Percentiles rank a stretch among this genome's conserved stretches.
These are phyloP conservation scores for Fusarium equiseti DNA, from an alignment of 2,329 filamentous ascomycete species.

Conservation along the genomic window DNA sequence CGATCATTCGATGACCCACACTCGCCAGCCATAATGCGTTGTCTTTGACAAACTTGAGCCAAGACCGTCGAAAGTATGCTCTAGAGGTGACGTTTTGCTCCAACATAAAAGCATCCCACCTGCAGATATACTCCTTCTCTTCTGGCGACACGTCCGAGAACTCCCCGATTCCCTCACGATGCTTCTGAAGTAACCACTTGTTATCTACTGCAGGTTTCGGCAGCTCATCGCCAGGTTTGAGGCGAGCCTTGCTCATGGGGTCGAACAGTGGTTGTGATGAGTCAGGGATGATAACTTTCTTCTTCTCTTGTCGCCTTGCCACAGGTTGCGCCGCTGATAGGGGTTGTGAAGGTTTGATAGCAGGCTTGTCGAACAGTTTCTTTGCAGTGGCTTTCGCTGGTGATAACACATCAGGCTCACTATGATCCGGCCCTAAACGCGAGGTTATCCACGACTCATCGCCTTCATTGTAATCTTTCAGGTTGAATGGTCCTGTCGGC, in stretches of 20 bases:
- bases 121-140: slow-evolving; percentile 69
- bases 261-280: slow-evolving; percentile 68
- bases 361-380: slow-evolving; percentile 44
- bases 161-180: slow-evolving; percentile 68
- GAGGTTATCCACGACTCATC: slow-evolving; percentile 61
- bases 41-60: slow-evolving; percentile 63
- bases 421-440: slow-evolving; percentile 54
- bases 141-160: slow-evolving; percentile 66
- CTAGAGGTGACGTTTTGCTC: slow-evolving; percentile 63
- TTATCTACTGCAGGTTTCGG: slow-evolving; percentile 60
- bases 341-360: slow-evolving; percentile 25
- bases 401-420: slow-evolving; percentile 45
- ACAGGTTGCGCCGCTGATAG: slow-evolving; percentile 4
- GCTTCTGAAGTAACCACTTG: slow-evolving; percentile 69
- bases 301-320: slow-evolving; percentile 35
- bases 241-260: slow-evolving; percentile 65
- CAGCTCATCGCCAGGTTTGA: slow-evolving; percentile 63
- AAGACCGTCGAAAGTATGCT: slow-evolving; percentile 64
- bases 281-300: slow-evolving; percentile 59
- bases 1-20: slow-evolving; percentile 61
- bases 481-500: slow-evolving; percentile 58
- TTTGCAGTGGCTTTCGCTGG: slow-evolving; percentile 43
- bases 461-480: slow-evolving; percentile 59
- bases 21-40: slow-evolving; percentile 66
- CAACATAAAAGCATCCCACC: slow-evolving; percentile 69